Conservation (phyloP, 2,329 filamentous ascomycete species). For the Colletotrichum liriopes region DNA sequence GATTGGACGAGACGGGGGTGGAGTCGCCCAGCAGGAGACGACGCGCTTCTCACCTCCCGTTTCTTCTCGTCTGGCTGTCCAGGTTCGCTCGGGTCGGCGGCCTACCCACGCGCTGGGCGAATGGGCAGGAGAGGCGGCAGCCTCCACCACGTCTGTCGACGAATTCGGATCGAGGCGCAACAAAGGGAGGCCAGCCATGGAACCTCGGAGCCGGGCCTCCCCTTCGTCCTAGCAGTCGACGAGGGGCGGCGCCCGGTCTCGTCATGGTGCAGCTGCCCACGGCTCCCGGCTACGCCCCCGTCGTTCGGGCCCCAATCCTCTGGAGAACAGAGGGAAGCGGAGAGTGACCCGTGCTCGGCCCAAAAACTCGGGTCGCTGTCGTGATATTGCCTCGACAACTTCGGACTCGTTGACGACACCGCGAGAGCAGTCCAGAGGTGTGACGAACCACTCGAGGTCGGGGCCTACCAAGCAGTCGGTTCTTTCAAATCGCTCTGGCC, state of each 20-base stretch:
- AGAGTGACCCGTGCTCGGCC: background rate
- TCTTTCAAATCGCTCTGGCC: background rate
- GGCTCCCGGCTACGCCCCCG: conserved; percentile 7
- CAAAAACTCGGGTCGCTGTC: background rate
- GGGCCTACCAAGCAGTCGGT: background rate
- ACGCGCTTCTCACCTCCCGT: background rate
- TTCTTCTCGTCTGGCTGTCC: background rate
- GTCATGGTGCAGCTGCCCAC: conserved; percentile 24
- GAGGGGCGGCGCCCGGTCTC: conserved; percentile 20
- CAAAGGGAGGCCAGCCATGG: background rate
- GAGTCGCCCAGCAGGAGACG: background rate
- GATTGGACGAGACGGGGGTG: background rate
- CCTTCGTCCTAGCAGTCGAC: background rate
- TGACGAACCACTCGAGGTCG: background rate
- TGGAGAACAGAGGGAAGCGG: conserved; percentile 18
- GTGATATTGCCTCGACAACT: background rate
- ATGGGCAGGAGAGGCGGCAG: background rate
- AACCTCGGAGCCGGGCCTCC: background rate
- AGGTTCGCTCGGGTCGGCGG: too few relatives aligned
- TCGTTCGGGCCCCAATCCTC: conserved; percentile 3
- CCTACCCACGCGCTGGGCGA: background rate
- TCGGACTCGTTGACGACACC: background rate
- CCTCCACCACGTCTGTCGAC: background rate
- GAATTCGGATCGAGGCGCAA: background rate
- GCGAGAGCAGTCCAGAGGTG: background rate